Evolutionary conservation across 2,329 filamentous ascomycete species (phyloP), one percentile per base, ranked within the genome.

Genomic region (Cladophialophora yegresii): DNA sequence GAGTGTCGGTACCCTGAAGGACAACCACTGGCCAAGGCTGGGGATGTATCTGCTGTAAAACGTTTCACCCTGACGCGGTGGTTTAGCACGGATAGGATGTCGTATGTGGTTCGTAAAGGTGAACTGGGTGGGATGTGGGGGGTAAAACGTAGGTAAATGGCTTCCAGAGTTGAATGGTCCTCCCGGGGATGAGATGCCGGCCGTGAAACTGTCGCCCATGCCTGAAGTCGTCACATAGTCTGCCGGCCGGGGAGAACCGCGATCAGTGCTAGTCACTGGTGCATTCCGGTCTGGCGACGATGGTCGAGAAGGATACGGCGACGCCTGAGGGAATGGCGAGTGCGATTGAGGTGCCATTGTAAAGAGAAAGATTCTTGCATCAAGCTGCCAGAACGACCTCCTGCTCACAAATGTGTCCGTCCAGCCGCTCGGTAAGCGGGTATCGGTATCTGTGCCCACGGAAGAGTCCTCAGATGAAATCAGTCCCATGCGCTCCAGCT

Each of bases 401-500:
- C 87, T 85, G 63, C 88, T 90, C 49, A 93, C 89, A 74, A 95
- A 97, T 89, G 96, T 93, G 57, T 85, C 81, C 30, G 82, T 82
- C 90, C 91, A 96, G 58, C 84, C 87, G 49, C 87, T 84, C 9
- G 84, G 81, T 40, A 83, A 81, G 54, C 86, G 85, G 57, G 88
- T 84, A 50, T 87, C 83, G 13, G 85, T 75, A 43, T 85, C 84
- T 0, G 84, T 81, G 4, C 91, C 91, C 2, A 95, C 90, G 0
- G 85, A 84, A 0, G 90, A 91, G 72, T 96, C 89, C 60, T 90
- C 84, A 26, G 85, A 89, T 0, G 88, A 83, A 57, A 97, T 87
- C 58, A 98, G 77, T 0, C 93, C 92, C 92, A 97, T 97, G 61
- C 92, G 86, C 80, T 97, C 93, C 51, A 97, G 85, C 80, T 97